Conservation (phyloP, 257 asterid species). For the Craterostigma plantagineum region DNA sequence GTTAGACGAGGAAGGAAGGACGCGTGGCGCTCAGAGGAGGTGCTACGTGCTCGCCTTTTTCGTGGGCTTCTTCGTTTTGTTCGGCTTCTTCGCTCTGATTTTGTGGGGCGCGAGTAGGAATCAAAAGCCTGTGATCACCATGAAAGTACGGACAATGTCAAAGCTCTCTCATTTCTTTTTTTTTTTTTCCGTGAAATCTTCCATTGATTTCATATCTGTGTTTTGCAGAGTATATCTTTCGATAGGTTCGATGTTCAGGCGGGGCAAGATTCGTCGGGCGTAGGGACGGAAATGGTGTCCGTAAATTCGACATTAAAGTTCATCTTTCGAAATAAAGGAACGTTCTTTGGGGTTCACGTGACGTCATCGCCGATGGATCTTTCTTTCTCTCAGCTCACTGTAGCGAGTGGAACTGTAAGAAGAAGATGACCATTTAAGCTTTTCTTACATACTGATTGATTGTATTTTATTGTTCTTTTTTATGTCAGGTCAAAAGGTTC, state of each 20-base stretch:
- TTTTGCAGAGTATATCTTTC: constrained; percentile 69
- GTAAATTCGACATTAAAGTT: constrained; percentile 60
- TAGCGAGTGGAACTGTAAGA: constrained; percentile 62
- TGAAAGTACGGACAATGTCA: constrained; percentile 55
- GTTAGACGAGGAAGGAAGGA: constrained; percentile 42
- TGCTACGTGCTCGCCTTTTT: constrained; percentile 52
- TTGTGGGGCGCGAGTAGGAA: constrained; percentile 87
- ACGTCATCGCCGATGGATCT: constrained; percentile 56
- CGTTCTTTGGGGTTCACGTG: constrained; percentile 82
- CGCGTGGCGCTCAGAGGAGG: constrained; percentile 37
- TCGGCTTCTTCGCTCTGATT: constrained; percentile 58
- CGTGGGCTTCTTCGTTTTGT: constrained; percentile 50
- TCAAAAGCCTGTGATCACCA: constrained; percentile 67
- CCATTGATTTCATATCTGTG: no score
- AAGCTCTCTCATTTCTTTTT: neutral
- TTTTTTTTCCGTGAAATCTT: neutral
- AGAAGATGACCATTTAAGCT: neutral
- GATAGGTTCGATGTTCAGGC: constrained; percentile 57
- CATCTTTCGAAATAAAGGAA: constrained; percentile 43
- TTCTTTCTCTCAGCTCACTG: constrained; percentile 33
- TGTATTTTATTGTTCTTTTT: neutral
- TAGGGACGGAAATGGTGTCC: constrained; percentile 59
- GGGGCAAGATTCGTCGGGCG: constrained; percentile 64
- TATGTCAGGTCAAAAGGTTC: constrained; percentile 38
- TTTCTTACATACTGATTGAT: neutral